phyloP scores from a whole-genome alignment of 2,329 filamentous ascomycete genomes.

The Epicoccum sorghinum region DNA sequence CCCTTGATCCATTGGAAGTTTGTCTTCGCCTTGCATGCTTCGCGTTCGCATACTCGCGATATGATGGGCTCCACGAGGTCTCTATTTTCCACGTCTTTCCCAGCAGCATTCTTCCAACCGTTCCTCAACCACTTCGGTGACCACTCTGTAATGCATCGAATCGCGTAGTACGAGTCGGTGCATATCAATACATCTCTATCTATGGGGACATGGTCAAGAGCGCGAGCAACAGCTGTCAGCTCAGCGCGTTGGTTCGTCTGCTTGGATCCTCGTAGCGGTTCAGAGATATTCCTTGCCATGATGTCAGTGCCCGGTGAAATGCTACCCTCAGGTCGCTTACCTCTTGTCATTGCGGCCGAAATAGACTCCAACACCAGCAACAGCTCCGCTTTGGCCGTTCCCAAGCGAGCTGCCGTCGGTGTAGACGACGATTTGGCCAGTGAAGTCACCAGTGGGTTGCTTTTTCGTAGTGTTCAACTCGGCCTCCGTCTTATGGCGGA shows the following conservation, averaged over 20 bases:
- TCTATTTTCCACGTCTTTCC: conserved; percentile 80
- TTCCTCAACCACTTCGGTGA: conserved; percentile 76
- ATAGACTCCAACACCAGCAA: conserved; percentile 68
- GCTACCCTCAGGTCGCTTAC: conserved; percentile 44
- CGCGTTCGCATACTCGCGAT: conserved; percentile 71
- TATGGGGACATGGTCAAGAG: conserved; percentile 74
- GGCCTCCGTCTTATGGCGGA: conserved; percentile 61
- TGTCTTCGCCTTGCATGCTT: conserved; percentile 60
- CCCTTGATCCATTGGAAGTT: conserved; percentile 90
- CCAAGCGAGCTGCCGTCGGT: conserved; percentile 67
- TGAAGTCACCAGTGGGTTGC: conserved; percentile 50
- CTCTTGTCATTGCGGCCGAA: conserved; percentile 65
- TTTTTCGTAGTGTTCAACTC: conserved; percentile 56
- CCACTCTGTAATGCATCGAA: conserved; percentile 89
- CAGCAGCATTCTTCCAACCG: conserved; percentile 75
- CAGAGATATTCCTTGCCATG: conserved; percentile 70
- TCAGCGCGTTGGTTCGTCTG: conserved; percentile 99
- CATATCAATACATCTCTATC: conserved; percentile 75
- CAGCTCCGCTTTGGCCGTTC: conserved; percentile 62
- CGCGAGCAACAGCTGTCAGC: conserved; percentile 83
- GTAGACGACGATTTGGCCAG: conserved; percentile 63
- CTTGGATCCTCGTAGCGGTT: conserved; percentile 71
- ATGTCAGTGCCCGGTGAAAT: conserved; percentile 1
- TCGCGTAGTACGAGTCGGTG: conserved; percentile 90
- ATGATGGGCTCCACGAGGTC: conserved; percentile 80